Evolutionary conservation across 805 yeast species (phyloP).

Genomic region (Nakazawaea sp.): DNA sequence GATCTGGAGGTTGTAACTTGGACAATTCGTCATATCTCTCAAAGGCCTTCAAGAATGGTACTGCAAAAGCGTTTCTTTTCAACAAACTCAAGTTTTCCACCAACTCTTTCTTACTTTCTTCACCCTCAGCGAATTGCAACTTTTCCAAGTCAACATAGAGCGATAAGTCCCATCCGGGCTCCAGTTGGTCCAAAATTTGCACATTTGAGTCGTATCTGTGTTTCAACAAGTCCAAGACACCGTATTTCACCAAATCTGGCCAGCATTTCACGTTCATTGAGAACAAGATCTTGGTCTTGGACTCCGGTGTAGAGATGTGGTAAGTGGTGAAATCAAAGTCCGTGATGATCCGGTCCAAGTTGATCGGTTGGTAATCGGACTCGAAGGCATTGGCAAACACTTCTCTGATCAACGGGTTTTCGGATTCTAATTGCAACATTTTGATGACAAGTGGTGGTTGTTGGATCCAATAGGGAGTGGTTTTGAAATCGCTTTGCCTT

Average conservation of each 20-base stretch:
- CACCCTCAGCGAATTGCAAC: conserved; percentile 27
- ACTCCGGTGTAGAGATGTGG: conserved; percentile 85
- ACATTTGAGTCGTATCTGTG: conserved; percentile 41
- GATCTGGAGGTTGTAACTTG: conserved; percentile 27
- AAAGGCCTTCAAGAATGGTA: conserved; percentile 88
- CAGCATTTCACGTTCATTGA: conserved; percentile 74
- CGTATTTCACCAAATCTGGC: conserved; percentile 64
- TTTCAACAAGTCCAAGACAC: conserved; percentile 48
- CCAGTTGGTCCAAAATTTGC: conserved; percentile 33
- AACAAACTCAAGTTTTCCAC: conserved; percentile 64
- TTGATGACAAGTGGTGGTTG: neutral
- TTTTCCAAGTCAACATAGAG: conserved; percentile 54
- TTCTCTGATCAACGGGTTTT: conserved; percentile 75
- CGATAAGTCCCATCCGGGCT: conserved; percentile 79
- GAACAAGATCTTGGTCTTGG: conserved; percentile 55
- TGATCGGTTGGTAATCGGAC: conserved; percentile 37
- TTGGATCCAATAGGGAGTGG: neutral
- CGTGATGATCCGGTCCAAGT: conserved; percentile 79
- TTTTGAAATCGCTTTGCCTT: neutral
- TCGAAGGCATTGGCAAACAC: conserved; percentile 68
- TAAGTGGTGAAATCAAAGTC: conserved; percentile 96
- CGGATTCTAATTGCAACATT: conserved; percentile 84
- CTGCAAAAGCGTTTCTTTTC: conserved; percentile 84
- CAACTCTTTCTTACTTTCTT: conserved; percentile 43
- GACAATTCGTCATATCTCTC: conserved; percentile 67